A percentile compares a stretch with the other conserved stretches of the same genome.
Evolutionary conservation across 1,284 basidiomycete species (phyloP).

Genomic region (Ganoderma lucidum): DNA sequence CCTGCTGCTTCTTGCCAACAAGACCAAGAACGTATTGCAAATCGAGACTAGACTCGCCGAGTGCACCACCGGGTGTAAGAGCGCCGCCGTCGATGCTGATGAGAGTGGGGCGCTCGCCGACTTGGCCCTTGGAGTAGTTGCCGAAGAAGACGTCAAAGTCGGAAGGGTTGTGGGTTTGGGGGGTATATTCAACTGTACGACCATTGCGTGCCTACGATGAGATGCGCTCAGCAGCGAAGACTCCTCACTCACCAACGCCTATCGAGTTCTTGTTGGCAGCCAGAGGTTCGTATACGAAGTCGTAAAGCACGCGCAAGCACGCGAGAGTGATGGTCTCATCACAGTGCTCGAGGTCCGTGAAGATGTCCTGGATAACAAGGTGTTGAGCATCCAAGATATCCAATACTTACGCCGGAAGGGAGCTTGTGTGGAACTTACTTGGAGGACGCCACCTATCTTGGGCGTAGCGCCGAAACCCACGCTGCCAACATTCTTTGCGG

Average conservation of each 20-base stretch:
- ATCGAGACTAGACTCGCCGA: slow-evolving; percentile 58
- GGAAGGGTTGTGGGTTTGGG: slow-evolving; percentile 51
- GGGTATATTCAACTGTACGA: slow-evolving; percentile 55
- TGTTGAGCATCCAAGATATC: background rate
- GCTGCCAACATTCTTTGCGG: slow-evolving; percentile 27
- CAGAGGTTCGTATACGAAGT: slow-evolving; percentile 52
- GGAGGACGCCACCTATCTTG: slow-evolving; percentile 50
- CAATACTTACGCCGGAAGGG: background rate
- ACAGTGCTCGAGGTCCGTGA: slow-evolving; percentile 42
- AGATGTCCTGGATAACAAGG: slow-evolving; percentile 28
- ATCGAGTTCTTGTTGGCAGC: slow-evolving; percentile 55
- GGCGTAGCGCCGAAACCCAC: slow-evolving; percentile 17
- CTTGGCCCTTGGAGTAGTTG: slow-evolving; percentile 47
- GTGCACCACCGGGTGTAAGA: slow-evolving; percentile 42
- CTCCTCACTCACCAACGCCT: slow-evolving; percentile 50
- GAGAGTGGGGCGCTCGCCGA: slow-evolving; percentile 50
- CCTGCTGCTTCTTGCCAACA: slow-evolving; percentile 45
- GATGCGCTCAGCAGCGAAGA: slow-evolving; percentile 23
- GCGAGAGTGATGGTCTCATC: slow-evolving; percentile 55
- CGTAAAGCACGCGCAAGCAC: slow-evolving; percentile 61
- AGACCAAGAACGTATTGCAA: slow-evolving; percentile 50
- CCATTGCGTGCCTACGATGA: slow-evolving; percentile 27
- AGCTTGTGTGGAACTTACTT: slow-evolving; percentile 45
- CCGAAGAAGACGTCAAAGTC: slow-evolving; percentile 56
- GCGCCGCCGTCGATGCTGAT: slow-evolving; percentile 50